Evolutionary conservation across 2,329 filamentous ascomycete species (phyloP).

Genomic region (Paramyrothecium roridum): DNA sequence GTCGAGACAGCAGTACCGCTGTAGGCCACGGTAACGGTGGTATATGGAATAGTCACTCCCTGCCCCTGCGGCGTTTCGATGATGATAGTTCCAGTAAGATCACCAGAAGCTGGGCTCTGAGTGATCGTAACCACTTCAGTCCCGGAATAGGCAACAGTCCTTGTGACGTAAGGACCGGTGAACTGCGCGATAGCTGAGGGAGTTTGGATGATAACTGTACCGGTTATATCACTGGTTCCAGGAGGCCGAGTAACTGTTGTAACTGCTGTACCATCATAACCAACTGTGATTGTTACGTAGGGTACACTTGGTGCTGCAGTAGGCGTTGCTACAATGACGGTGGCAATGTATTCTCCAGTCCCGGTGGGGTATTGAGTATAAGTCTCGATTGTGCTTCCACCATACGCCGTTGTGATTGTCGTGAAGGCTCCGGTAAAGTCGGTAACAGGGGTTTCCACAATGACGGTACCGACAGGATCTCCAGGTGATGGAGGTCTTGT

Average conservation of each 20-base stretch:
- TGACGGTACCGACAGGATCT: background rate
- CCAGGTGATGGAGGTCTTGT: background rate
- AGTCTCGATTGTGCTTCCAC: background rate
- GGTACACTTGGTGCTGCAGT: background rate
- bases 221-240: background rate
- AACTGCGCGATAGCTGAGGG: background rate
- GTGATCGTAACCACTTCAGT: background rate
- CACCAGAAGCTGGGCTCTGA: background rate
- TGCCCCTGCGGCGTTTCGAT: background rate
- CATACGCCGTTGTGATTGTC: background rate
- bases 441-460: background rate
- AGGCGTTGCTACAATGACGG: background rate
- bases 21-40: background rate
- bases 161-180: background rate
- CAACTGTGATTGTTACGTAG: background rate
- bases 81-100: background rate
- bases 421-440: background rate
- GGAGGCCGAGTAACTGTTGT: background rate
- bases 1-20: background rate
- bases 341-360: background rate
- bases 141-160: background rate
- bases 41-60: background rate
- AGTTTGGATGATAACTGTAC: slow-evolving; percentile 1
- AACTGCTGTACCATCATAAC: background rate
- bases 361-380: background rate